Evolutionary conservation across 2,329 filamentous ascomycete genomes (phyloP).

Genomic region (Pseudocercospora macadamiae): DNA sequence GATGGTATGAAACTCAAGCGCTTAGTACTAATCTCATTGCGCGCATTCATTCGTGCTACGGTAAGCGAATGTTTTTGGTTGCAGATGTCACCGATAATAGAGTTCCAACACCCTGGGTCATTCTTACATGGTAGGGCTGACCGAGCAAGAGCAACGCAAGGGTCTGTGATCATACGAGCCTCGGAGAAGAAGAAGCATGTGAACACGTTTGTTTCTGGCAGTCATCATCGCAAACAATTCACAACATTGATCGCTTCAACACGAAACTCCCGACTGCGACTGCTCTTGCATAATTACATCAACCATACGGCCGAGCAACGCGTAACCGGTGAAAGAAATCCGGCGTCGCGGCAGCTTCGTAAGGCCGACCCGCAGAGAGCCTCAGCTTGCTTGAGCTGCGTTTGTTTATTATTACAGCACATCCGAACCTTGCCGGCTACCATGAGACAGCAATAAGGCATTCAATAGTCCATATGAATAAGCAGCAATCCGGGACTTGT

Average conservation of each 20-base stretch:
- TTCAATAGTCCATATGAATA: constrained; percentile 13
- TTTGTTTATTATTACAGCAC: constrained; percentile 8
- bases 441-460: constrained; percentile 16
- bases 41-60: too few relatives aligned
- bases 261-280: too few relatives aligned
- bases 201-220: constrained; percentile 2
- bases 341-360: neutral
- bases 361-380: neutral
- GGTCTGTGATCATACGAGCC: neutral
- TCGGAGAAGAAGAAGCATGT: neutral
- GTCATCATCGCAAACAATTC: neutral
- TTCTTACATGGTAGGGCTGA: constrained; percentile 9
- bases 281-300: too few relatives aligned
- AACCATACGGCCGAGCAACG: neutral
- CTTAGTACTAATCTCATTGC: too few relatives aligned
- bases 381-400: constrained; percentile 1
- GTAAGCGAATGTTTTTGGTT: neutral
- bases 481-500: constrained; percentile 3
- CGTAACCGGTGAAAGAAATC: neutral
- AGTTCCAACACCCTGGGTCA: neutral
- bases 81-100: neutral
- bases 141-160: neutral
- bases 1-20: too few relatives aligned
- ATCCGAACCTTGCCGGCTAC: constrained; percentile 16
- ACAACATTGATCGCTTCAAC: too few relatives aligned